Evolutionary conservation across 176 grass and related monocot genomes (phyloP).

Genomic region (Microstegium vimineum): DNA sequence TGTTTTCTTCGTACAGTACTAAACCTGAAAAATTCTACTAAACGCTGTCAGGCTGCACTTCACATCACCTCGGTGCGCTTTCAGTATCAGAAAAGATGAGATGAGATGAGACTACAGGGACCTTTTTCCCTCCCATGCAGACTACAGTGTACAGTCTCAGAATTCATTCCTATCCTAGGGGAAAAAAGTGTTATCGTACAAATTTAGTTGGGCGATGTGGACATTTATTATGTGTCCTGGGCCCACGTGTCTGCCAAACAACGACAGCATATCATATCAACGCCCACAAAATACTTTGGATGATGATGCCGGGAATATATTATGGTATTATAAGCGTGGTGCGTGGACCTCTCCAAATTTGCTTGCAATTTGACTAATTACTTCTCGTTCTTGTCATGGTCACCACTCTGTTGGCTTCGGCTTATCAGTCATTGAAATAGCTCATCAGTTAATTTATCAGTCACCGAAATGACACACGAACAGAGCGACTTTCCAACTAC

Average conservation of each 20-base stretch:
- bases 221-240: background rate
- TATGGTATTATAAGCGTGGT: background rate
- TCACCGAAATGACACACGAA: too few species aligned
- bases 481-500: conserved; percentile 16
- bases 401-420: too few species aligned
- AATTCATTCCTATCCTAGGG: background rate
- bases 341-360: background rate
- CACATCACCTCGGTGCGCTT: background rate
- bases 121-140: background rate
- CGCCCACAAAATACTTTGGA: background rate
- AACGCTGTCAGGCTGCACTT: background rate
- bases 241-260: background rate
- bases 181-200: background rate
- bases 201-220: conserved; percentile 2
- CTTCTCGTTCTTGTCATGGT: background rate
- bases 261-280: background rate
- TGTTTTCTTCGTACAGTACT: too few species aligned
- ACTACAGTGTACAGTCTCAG: background rate
- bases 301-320: background rate
- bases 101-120: background rate
- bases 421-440: too few species aligned
- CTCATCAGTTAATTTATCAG: too few species aligned
- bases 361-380: too few species aligned
- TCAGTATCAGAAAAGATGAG: background rate
- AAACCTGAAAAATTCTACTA: background rate